Evolutionary conservation across 768 basidiomycete genomes (phyloP), one percentile per base, ranked within the genome.

Genomic region (Imleria badia): DNA sequence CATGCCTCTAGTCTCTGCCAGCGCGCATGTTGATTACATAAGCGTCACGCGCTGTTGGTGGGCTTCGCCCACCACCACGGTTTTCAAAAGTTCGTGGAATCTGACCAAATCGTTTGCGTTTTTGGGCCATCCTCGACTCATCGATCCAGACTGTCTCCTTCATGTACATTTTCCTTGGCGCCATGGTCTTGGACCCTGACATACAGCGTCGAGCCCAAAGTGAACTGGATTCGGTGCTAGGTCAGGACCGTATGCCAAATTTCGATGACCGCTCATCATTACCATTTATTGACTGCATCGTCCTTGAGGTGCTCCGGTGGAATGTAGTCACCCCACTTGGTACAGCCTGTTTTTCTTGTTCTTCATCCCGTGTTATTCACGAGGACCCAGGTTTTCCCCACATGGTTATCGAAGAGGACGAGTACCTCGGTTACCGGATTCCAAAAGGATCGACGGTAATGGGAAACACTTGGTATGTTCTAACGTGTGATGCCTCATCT

Each of bases 341-440:
- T 54, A 42, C 14, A 4, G 19, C 1, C 31, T 15, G 7, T 17
- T 34, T 45, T 31, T 11, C n/a, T 15, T 31, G 17, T 15, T 11
- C 9, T 30, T 8, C n/a, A 35, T 29, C 30, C 20, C 0, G 17
- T 3, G n/a, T 45, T 15, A 7, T 19, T 56, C n/a, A 55, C 3
- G 19, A 4, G 20, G 5, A 59, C 6, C 49, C 71, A 51, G 79
- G 78, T 8, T 41, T 61, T 12, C 61, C 56, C 23, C 60, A 61
- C 26, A 76, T 78, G 55, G 69, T 71, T 14, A 80, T 74, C 49
- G 54, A 61, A 26, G 61, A 57, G 5, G 61, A 55, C 19, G 56
- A 54, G 11, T 56, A 51, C 12, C 49, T 57, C 5, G 78, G 74
- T 2, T 77, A 52, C 38, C 36, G 12, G 7, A 52, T 52, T 14